A percentile compares a stretch with the other conserved stretches of the same genome.
Conservation (phyloP, 768 basidiomycete species). For the Inosperma sp. region DNA sequence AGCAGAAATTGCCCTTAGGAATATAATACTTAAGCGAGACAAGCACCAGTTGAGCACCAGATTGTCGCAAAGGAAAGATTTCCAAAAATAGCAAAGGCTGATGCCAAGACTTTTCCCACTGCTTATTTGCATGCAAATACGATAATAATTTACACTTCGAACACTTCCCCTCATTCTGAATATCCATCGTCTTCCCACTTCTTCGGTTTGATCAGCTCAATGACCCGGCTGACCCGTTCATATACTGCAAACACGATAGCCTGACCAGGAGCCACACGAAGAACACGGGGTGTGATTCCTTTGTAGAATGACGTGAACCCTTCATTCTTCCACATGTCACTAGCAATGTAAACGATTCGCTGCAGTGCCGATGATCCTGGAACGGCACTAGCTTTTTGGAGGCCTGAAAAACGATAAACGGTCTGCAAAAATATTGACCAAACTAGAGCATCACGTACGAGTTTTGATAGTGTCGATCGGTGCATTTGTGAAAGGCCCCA, state of each 20-base stretch:
- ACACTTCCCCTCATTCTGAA: constrained; percentile 42
- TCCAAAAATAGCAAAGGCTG: neutral
- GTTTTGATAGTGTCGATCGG: constrained; percentile 96
- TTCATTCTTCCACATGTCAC: constrained; percentile 92
- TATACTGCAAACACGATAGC: constrained; percentile 98
- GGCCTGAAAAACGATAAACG: constrained; percentile 41
- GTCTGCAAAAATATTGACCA: neutral
- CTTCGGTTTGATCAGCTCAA: constrained; percentile 63
- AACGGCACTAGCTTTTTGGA: constrained; percentile 76
- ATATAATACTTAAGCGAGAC: no score
- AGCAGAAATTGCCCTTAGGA: constrained; percentile 9
- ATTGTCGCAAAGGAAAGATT: no score
- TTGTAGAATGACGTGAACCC: constrained; percentile 93
- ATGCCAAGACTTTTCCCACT: neutral
- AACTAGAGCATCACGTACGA: constrained; percentile 45
- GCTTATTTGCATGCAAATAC: neutral
- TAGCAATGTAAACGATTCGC: constrained; percentile 73
- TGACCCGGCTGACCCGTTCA: constrained; percentile 72
- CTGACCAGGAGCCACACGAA: constrained; percentile 95
- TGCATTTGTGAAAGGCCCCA: constrained; percentile 98
- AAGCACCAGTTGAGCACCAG: no score
- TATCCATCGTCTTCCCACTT: constrained; percentile 57
- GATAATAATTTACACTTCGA: neutral
- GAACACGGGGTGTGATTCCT: constrained; percentile 94
- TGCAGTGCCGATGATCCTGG: constrained; percentile 75